Evolutionary conservation across 441 rosid species (phyloP), one percentile per base, ranked within the genome.

Genomic region (Erysimum cheiri): DNA sequence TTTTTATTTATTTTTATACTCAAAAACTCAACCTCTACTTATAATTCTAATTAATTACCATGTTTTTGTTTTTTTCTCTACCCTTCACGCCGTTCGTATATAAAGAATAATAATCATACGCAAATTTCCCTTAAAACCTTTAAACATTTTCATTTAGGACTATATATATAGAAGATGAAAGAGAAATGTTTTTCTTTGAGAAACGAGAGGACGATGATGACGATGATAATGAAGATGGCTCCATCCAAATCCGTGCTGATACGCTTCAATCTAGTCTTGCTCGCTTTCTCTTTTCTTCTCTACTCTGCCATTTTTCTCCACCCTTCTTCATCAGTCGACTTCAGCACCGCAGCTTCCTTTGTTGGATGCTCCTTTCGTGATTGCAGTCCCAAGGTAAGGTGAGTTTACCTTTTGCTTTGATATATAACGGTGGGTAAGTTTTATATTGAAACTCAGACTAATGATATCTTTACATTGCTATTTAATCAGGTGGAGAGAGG

Each of bases 301-400:
- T 88, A 82, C 72, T 82, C 84, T 1, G 70, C 83, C 14, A 80
- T 92, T 57, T 77, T 86, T 43, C 84, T 85, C 55, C 90, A 84
- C 1, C 90, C 96, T 17, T 85, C 97, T 22, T 85, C 91, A 58
- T 70, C 89, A 0, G 39, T 74, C 36, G 78, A 88, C 79, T 80
- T 86, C 47, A 81, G 71, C 8, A 80, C 78, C 73, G 89, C 91
- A 35, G 87, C 89, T 19, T 85, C 96, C 11, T 82, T 85, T 29
- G 77, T 92, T 72, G 74, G 93, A 62, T 90, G 97, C 88, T 86
- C 96, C 4, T 67, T 88, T 75, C 86, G 75, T 29, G 90, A 90
- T 57, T 90, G 98, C 71, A 93, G 81, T 82, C 95, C 84, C 81
- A 86, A 91, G 96, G 97, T 94, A 83, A 93, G 98, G 97, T 89